Base-by-base conservation (phyloP, 139 green algal genomes). In the Micractinium conductrix region DNA sequence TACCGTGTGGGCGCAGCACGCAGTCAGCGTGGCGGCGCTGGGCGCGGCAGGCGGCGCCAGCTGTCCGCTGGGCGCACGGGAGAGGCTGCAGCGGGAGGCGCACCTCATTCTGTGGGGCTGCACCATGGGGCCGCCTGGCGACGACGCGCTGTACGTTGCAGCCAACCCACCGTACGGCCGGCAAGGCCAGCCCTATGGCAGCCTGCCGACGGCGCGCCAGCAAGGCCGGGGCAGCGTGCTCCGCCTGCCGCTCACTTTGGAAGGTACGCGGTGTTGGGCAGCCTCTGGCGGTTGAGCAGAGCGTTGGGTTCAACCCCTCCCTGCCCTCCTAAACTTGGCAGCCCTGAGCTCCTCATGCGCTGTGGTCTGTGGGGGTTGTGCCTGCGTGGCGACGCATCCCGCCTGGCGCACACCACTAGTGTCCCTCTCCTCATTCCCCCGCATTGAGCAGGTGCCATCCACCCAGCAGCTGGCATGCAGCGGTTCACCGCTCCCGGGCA, bases 81-180 rank as follows among this genome's bases (percentile, higher is more conserved):
- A 24, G 30, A 7, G 28, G 62, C 60, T 33, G 60, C 60, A 26
- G 60, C 60, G 65, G n/a, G 33, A 72, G 65, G 65, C 65, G 21
- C 45, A 50, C 8, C 62, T 43, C 43, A 37, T 78, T 2, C 22
- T 78, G 28, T 80, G 74, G 74, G 74, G 48, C n/a, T n/a, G n/a
- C n/a, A n/a, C n/a, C 74, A 80, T 68, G 45, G 33, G 74, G 43
- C 45, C 17, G 48, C 33, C 48, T 0, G 48, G 48, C 21, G 74
- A 80, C 35, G 50, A 48, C 2, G 74, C 74, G 22, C 74, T 80
- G 33, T 80, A 80, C 35, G 74, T 55, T 10, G 53, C 48, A 33
- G 53, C 33, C 45, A 80, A 80, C 50, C 48, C 74, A 1, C 30
- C 33, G 33, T 80, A 80, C 19, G 4, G 8, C 33, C 42, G 33